A percentile compares a stretch with the other conserved stretches of the same genome.
phyloP scores from a whole-genome alignment of 345 rosid species.

The Syzygium oleosum region DNA sequence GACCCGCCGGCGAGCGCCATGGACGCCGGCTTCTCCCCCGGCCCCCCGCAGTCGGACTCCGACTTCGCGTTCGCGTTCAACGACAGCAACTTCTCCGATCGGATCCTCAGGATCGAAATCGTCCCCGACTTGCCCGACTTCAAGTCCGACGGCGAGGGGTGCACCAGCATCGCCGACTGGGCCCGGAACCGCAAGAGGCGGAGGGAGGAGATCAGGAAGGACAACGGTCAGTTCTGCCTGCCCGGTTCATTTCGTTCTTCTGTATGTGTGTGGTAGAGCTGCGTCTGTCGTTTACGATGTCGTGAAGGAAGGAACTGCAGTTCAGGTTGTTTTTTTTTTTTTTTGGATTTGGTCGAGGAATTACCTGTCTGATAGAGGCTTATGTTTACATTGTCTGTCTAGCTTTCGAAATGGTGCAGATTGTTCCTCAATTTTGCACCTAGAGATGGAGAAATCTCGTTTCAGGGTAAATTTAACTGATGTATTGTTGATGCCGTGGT shows the following conservation, averaged over 20 bases:
- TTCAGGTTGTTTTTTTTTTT: background rate
- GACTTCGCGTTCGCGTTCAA: slow-evolving; percentile 79
- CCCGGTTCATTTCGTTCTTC: background rate
- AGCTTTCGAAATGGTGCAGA: background rate
- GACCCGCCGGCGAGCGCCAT: slow-evolving; percentile 21
- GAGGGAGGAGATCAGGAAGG: slow-evolving; percentile 48
- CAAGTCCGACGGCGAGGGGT: slow-evolving; percentile 34
- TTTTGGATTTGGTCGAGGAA: background rate
- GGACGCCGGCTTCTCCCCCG: background rate
- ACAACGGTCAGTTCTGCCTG: slow-evolving; percentile 10
- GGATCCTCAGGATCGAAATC: slow-evolving; percentile 66
- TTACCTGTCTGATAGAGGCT: background rate
- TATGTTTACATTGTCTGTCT: background rate
- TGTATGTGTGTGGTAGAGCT: background rate
- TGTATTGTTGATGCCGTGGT: background rate
- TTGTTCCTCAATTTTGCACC: background rate
- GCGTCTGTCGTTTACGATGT: background rate
- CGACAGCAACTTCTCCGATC: slow-evolving; percentile 71
- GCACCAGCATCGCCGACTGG: slow-evolving; percentile 57
- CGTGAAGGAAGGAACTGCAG: background rate
- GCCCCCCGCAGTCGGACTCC: slow-evolving; percentile 18
- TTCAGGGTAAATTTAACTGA: background rate
- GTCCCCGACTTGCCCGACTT: slow-evolving; percentile 28
- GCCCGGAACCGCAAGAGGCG: slow-evolving; percentile 64
- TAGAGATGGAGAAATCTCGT: background rate